A percentile compares a stretch with the other conserved stretches of the same genome.
phyloP scores from a whole-genome alignment of 2,329 filamentous ascomycete genomes.

The Ceratocystis ficicola region DNA sequence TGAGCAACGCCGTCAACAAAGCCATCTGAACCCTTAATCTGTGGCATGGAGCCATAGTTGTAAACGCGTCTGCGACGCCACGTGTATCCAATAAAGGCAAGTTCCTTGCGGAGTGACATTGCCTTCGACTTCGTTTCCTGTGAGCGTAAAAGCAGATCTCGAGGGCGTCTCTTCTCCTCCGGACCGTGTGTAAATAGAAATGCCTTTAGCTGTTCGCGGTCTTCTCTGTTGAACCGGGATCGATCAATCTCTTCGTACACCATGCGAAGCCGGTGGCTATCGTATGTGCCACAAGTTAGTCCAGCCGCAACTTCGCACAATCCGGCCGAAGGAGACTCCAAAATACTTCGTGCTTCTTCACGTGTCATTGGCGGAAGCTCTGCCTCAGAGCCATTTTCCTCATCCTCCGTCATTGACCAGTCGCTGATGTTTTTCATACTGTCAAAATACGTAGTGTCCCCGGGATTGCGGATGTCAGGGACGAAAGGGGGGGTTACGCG shows the following conservation, averaged over 20 bases:
- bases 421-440: slow-evolving; percentile 63
- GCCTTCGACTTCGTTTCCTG: slow-evolving; percentile 50
- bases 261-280: slow-evolving; percentile 37
- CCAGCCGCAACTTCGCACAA: slow-evolving; percentile 31
- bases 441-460: slow-evolving; percentile 84
- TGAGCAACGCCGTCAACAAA: slow-evolving; percentile 8
- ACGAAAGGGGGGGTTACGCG: slow-evolving; percentile 63
- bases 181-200: slow-evolving; percentile 42
- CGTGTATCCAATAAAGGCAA: slow-evolving; percentile 80
- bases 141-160: slow-evolving; percentile 79
- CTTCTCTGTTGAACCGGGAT: slow-evolving; percentile 28
- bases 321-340: slow-evolving; percentile 33
- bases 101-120: slow-evolving; percentile 69
- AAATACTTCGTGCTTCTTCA: slow-evolving; percentile 25
- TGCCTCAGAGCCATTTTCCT: not conserved
- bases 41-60: slow-evolving; percentile 19
- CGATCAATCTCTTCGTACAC: slow-evolving; percentile 40
- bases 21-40: slow-evolving; percentile 14
- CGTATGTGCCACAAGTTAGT: slow-evolving; percentile 38
- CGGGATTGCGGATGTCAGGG: slow-evolving; percentile 53
- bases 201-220: slow-evolving; percentile 37
- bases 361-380: slow-evolving; percentile 17
- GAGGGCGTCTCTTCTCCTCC: slow-evolving; percentile 63
- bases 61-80: slow-evolving; percentile 41
- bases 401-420: slow-evolving; percentile 31